Conservation (phyloP, 1,284 basidiomycete genomes). For the Papiliotrema nemorosa region DNA sequence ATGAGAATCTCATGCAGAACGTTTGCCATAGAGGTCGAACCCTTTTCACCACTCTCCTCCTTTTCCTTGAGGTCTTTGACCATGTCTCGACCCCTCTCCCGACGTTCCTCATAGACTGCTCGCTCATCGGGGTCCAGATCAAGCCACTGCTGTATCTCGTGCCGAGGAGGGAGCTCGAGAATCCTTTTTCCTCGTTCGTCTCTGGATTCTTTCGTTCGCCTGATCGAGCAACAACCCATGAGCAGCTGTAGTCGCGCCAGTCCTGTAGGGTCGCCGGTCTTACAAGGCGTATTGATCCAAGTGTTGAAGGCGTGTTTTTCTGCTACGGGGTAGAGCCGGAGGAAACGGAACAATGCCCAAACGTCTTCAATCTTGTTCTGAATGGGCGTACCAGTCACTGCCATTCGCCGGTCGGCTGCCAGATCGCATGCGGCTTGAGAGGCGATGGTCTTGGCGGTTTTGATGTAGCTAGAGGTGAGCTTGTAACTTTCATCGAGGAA, state of each 20-base stretch:
- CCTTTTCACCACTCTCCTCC: conserved; percentile 76
- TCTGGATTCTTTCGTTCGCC: conserved; percentile 89
- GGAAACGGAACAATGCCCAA: conserved; percentile 92
- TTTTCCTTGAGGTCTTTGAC: conserved; percentile 46
- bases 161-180: conserved; percentile 79
- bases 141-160: conserved; percentile 78
- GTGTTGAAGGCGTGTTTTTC: conserved; percentile 92
- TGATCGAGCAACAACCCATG: conserved; percentile 94
- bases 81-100: conserved; percentile 2
- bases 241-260: conserved; percentile 91
- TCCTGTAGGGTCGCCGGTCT: conserved; percentile 85
- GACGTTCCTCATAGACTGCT: conserved; percentile 82
- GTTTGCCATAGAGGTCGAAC: conserved; percentile 90
- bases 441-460: conserved; percentile 89
- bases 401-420: conserved; percentile 85
- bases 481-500: no score
- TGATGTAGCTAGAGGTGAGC: conserved; percentile 74
- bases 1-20: conserved; percentile 94
- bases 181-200: conserved; percentile 77
- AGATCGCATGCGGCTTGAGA: conserved; percentile 94
- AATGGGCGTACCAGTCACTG: conserved; percentile 94
- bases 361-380: conserved; percentile 99
- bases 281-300: conserved; percentile 85
- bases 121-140: conserved; percentile 80
- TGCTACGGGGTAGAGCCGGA: conserved; percentile 86